phyloP scores from a whole-genome alignment of 495 filamentous ascomycete species.

The Oleoguttula mirabilis region DNA sequence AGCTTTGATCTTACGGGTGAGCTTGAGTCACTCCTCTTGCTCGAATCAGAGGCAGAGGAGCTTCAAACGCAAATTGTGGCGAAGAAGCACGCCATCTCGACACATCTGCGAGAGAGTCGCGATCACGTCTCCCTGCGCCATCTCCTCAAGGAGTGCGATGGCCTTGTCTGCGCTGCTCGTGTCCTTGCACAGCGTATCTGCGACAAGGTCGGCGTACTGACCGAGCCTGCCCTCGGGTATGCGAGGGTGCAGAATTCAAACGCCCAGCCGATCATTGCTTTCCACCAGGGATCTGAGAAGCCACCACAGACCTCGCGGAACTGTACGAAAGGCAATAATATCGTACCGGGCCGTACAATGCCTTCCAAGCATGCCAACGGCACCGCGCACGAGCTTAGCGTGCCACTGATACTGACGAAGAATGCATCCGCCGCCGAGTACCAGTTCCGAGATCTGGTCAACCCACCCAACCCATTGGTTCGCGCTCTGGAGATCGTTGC shows the following conservation, averaged over 20 bases:
- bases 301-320: slow-evolving; percentile 7
- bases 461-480: slow-evolving; percentile 18
- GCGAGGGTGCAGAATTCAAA: background rate
- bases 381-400: background rate
- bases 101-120: slow-evolving; percentile 18
- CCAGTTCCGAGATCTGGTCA: slow-evolving; percentile 16
- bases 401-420: slow-evolving; percentile 4
- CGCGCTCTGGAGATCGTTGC: slow-evolving; percentile 18
- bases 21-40: slow-evolving; percentile 23
- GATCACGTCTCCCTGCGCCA: slow-evolving; percentile 21
- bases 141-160: slow-evolving; percentile 30
- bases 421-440: slow-evolving; percentile 11
- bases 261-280: background rate
- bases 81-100: slow-evolving; percentile 19
- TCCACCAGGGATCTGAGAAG: background rate
- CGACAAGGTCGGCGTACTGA: slow-evolving; percentile 9
- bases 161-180: slow-evolving; percentile 23
- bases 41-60: slow-evolving; percentile 22
- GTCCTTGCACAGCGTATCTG: slow-evolving; percentile 16
- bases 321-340: slow-evolving; percentile 3
- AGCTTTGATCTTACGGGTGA: slow-evolving; percentile 20
- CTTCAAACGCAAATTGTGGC: slow-evolving; percentile 20
- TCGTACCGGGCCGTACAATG: background rate
- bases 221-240: background rate
- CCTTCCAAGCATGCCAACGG: background rate